Evolutionary conservation across 495 filamentous ascomycete species (phyloP).

Genomic region (Pyronema omphalodes): DNA sequence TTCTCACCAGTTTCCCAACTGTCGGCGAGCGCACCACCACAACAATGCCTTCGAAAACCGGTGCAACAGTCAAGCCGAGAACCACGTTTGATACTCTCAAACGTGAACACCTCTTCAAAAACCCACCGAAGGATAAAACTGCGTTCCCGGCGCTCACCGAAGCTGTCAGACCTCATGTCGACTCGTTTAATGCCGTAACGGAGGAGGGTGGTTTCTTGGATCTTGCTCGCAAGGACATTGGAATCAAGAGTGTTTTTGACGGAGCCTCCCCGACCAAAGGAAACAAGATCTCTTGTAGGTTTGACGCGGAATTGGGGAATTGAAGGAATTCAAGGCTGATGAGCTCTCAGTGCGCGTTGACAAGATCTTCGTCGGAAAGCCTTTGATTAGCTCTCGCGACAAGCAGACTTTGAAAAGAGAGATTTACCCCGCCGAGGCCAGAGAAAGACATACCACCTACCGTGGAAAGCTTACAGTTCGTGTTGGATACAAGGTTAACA

Average conservation of each 20-base stretch:
- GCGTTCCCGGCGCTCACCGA: constrained; percentile 73
- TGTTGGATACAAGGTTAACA: constrained; percentile 68
- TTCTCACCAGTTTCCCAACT: not conserved
- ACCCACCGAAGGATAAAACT: constrained; percentile 69
- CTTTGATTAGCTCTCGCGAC: constrained; percentile 18
- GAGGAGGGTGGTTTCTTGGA: constrained; percentile 50
- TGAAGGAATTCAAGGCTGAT: not conserved
- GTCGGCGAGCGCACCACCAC: not conserved
- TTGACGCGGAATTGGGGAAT: not conserved
- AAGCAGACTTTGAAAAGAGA: constrained; percentile 40
- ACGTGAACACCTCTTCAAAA: constrained; percentile 68
- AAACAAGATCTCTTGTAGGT: constrained; percentile 23
- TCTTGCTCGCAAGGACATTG: constrained; percentile 68
- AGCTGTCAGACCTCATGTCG: constrained; percentile 72
- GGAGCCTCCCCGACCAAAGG: constrained; percentile 33
- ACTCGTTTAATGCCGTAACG: constrained; percentile 92
- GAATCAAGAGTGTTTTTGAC: constrained; percentile 71
- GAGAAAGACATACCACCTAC: constrained; percentile 86
- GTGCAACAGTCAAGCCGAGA: constrained; percentile 18
- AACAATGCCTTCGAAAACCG: not conserved
- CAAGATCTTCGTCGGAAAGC: constrained; percentile 23
- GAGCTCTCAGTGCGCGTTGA: constrained; percentile 16
- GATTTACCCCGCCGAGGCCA: constrained; percentile 78
- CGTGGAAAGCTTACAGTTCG: constrained; percentile 64
- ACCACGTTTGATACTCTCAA: constrained; percentile 50